phyloP scores from a whole-genome alignment of 2,329 filamentous ascomycete species.

The Clonostachys rhizophaga region DNA sequence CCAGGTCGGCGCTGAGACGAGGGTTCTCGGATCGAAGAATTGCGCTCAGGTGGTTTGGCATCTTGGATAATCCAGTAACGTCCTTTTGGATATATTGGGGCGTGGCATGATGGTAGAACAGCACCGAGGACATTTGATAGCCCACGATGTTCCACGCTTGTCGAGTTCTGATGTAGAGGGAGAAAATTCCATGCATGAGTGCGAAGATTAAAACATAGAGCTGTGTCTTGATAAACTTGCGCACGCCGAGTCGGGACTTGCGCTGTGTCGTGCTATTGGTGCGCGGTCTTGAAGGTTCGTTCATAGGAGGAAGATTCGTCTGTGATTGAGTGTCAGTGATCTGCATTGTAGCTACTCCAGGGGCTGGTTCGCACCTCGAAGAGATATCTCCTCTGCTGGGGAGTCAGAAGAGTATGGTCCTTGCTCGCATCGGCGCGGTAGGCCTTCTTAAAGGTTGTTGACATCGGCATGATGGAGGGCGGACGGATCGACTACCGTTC shows the following conservation, averaged over 20 bases:
- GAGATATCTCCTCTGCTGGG: conserved; percentile 28
- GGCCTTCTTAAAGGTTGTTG: conserved; percentile 24
- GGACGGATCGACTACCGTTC: background rate
- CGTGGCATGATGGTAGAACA: conserved; percentile 94
- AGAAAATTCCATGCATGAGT: conserved; percentile 76
- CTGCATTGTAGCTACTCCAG: background rate
- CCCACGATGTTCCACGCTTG: conserved; percentile 74
- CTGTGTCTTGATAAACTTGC: conserved; percentile 56
- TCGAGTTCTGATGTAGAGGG: conserved; percentile 78
- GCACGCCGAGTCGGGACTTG: conserved; percentile 48
- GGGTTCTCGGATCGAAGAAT: conserved; percentile 72
- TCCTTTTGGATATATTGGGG: conserved; percentile 90
- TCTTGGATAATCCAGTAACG: conserved; percentile 65
- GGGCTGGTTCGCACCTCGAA: conserved; percentile 19
- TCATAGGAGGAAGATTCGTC: conserved; percentile 28
- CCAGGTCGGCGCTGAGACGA: conserved; percentile 68
- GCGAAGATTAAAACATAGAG: conserved; percentile 65
- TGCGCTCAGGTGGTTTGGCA: conserved; percentile 85
- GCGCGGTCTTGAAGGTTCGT: conserved; percentile 17
- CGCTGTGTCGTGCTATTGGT: conserved; percentile 11
- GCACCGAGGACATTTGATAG: conserved; percentile 73
- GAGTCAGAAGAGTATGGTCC: conserved; percentile 23
- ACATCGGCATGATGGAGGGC: conserved; percentile 23
- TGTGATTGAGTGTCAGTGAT: conserved; percentile 3
- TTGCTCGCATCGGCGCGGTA: conserved; percentile 32